Evolutionary conservation across 164 flowering plant species (phyloP).

Genomic region (Stephania yunnanensis): DNA sequence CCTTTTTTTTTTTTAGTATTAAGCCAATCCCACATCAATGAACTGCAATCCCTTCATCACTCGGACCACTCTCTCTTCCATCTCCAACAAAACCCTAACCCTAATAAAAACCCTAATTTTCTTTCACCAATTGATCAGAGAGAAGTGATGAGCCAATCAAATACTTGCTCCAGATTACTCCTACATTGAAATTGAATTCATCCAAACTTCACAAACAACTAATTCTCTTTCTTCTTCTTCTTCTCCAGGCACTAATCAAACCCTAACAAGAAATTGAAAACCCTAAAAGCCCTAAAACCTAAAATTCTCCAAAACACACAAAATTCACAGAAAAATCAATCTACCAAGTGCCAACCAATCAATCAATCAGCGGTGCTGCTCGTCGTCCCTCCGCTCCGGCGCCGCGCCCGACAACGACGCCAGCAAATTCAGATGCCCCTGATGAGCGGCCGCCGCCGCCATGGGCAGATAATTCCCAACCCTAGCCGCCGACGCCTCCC

Average conservation of each 20-base stretch:
- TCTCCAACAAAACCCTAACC: constrained; percentile 1
- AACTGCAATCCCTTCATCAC: not conserved
- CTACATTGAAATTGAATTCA: not conserved
- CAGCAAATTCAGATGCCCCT: constrained; percentile 67
- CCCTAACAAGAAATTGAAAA: not conserved
- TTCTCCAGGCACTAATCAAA: not conserved
- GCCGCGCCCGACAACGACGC: constrained; percentile 59
- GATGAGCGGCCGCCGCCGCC: constrained; percentile 9
- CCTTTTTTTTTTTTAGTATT: too few species aligned
- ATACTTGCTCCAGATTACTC: not conserved
- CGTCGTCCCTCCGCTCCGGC: constrained; percentile 52
- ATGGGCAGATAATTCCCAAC: constrained; percentile 63
- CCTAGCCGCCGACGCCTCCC: constrained; percentile 74
- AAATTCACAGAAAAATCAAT: not conserved
- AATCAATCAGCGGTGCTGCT: constrained; percentile 29
- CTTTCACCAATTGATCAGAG: not conserved
- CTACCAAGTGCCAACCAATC: constrained; percentile 13
- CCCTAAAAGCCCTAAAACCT: not conserved
- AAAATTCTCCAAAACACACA: constrained; percentile 1
- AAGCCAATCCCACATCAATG: not conserved
- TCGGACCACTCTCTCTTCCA: not conserved
- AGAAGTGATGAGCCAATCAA: not conserved
- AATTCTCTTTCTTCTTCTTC: not conserved
- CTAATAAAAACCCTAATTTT: not conserved
- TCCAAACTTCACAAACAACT: constrained; percentile 8